Base-by-base conservation (phyloP, 2,329 filamentous ascomycete species). In the Fusarium austroafricanum region DNA sequence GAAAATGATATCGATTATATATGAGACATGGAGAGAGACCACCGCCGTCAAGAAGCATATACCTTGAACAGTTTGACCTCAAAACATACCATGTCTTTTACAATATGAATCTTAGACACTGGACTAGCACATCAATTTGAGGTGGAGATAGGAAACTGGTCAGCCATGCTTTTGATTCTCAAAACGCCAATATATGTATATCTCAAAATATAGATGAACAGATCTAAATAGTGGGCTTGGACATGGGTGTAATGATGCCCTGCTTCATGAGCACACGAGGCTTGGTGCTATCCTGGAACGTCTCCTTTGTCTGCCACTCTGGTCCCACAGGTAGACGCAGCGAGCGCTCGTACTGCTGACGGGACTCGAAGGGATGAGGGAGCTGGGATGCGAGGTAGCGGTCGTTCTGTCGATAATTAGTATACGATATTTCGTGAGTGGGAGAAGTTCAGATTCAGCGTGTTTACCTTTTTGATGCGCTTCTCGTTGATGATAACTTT, bases 281-380 rank as follows among this genome's bases (percentile, higher is more conserved):
- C 86, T 95, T 97, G 61, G 92, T 97, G 64, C 88, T 88, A 72
- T 91, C 89, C 83, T 98, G 94, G 86, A 96, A 96, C 15, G 92
- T 93, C 82, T 93, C 89, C 86, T 97, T 97, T n/a, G 95, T 98
- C 71, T 90, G 89, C 94, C 95, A 99, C 80, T 99, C 95, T 17
- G 92, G 93, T 2, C 96, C 96, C 63, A 98, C 88, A 2, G 96
- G 96, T 70, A 97, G 81, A 42, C 95, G 86, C 60, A 98, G 83
- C 68, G 91, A 92, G 50, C 95, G 85, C 83, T 99, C 96, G 80
- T 98, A 98, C 83, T 97, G 94, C 75, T 92, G 87, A 71, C 86
- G 87, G 28, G 87, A 93, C 83, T 97, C 95, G 79, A 94, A 98
- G n/a, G 90, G 90, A 80, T 96, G 92, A 49, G 96, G 96, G 50